Base-by-base conservation (phyloP, 305 asterid species). In the Fraxinus greggii region DNA sequence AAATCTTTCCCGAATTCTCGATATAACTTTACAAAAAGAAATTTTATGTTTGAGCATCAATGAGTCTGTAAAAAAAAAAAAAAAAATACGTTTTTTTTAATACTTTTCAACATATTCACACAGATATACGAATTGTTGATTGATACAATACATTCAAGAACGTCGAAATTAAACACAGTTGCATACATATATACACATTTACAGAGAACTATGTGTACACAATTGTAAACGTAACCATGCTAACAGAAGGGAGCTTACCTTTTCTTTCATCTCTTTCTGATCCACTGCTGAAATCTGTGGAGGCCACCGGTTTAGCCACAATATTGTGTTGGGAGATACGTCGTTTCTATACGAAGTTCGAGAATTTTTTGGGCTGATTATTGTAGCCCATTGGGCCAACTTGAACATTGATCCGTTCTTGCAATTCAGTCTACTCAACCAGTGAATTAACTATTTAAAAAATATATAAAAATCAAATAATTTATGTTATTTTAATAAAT, bases 241-340 rank as follows among this genome's bases (percentile, higher is more conserved):
- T 45, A 3, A 33, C 17, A 15, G 23, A 23, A n/a, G 0, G 15
- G 74, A 15, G 38, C 82, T 33, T 59, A 87, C 91, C 87, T 86
- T 81, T 74, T 75, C 87, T 80, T 78, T 26, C 88, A 85, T 86
- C 80, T 36, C 85, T n/a, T n/a, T 56, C 80, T 63, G 48, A 79
- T 61, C 31, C 81, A 78, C 86, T 65, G 88, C 84, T 70, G 6
- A 40, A 32, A 78, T 24, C 76, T 77, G 88, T 77, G 87, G 83
- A 83, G 79, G 87, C 38, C 73, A 54, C 79, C 73, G 80, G 19
- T 89, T 90, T 82, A 21, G 9, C 15, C 36, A 26, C 36, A 5
- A 1, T 9, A 9, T 65, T 24, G 56, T 45, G 56, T 45, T 13
- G 56, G 17, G 19, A 13, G 5, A 45, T 13, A 17, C 21, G 8